These are phyloP conservation scores for Neurospora terricola DNA, from an alignment of 495 filamentous ascomycete species.

Conservation along the genomic window DNA sequence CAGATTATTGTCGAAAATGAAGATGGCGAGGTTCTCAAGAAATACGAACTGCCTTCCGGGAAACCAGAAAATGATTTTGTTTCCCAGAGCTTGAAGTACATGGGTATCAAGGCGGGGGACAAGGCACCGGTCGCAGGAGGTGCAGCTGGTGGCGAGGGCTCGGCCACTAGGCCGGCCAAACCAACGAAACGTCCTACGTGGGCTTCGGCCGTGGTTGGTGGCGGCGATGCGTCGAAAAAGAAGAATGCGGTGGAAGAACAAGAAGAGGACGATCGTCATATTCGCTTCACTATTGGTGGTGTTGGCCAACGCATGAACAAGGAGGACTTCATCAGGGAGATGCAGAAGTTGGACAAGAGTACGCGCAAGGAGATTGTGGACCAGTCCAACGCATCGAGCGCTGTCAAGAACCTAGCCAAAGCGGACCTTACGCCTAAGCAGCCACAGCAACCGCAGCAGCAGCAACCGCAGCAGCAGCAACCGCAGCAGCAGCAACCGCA, in stretches of 20 bases:
- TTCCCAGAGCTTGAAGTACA: slow-evolving; percentile 35
- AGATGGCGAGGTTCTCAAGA: slow-evolving; percentile 94
- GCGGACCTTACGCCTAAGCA: slow-evolving; percentile 23
- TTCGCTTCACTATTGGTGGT: slow-evolving; percentile 78
- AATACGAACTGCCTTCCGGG: slow-evolving; percentile 72
- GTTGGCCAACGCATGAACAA: slow-evolving; percentile 74
- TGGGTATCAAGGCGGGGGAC: slow-evolving; percentile 32
- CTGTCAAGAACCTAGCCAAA: slow-evolving; percentile 46
- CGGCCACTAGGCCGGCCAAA: background rate
- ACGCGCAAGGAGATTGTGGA: slow-evolving; percentile 62
- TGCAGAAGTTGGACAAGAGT: slow-evolving; percentile 70
- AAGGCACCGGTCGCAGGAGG: slow-evolving; percentile 15
- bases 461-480: slow-evolving; percentile 7
- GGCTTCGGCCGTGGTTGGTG: slow-evolving; percentile 44
- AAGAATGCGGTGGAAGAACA: slow-evolving; percentile 39
- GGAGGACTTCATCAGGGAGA: slow-evolving; percentile 78
- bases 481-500: slow-evolving; percentile 1
- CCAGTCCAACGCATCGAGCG: slow-evolving; percentile 51
- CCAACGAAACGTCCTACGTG: slow-evolving; percentile 10
- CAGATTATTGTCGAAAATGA: slow-evolving; percentile 95
- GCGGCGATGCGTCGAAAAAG: slow-evolving; percentile 32
- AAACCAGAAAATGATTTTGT: slow-evolving; percentile 29
- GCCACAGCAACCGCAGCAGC: slow-evolving; percentile 10
- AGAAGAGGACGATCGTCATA: slow-evolving; percentile 61
- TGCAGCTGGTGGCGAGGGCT: slow-evolving; percentile 4